Conservation (phyloP, 106 monocot genomes). For the Hemerocallis citrina region DNA sequence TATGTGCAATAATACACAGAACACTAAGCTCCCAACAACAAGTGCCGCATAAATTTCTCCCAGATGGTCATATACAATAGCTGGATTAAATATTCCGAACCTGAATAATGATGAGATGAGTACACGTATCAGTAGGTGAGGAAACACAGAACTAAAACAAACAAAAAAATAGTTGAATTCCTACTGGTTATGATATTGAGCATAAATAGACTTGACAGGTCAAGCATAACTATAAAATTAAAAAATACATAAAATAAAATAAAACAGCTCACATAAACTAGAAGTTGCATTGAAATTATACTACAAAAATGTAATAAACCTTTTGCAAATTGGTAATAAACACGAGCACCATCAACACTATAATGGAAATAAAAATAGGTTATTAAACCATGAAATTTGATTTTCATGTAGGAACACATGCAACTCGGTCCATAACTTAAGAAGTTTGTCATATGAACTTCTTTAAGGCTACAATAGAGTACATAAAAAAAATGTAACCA, state of each 20-base stretch:
- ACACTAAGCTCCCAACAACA: conserved; percentile 77
- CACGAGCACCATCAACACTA: not conserved
- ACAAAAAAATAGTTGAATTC: too few relatives aligned
- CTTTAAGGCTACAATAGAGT: too few relatives aligned
- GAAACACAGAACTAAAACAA: not conserved
- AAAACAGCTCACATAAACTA: not conserved
- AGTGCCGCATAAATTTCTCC: conserved; percentile 92
- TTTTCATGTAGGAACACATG: too few relatives aligned
- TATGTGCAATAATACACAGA: conserved; percentile 81
- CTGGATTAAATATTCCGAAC: conserved; percentile 86
- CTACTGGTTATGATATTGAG: not conserved
- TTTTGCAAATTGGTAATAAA: not conserved
- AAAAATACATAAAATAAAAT: too few relatives aligned
- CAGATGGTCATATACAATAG: conserved; percentile 89
- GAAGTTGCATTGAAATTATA: not conserved
- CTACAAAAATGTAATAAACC: not conserved
- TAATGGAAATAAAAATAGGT: not conserved
- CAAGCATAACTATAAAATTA: too few relatives aligned
- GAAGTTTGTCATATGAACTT: too few relatives aligned
- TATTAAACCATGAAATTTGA: too few relatives aligned
- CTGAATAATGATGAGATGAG: too few relatives aligned
- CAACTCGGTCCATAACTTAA: too few relatives aligned
- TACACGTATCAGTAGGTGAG: too few relatives aligned
- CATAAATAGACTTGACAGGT: not conserved
- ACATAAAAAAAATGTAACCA: too few relatives aligned